A percentile compares a stretch with the other conserved stretches of the same genome.
These are phyloP conservation scores for Penicillium psychrofluorescens DNA, from an alignment of 495 filamentous ascomycete species.

Conservation along the genomic window DNA sequence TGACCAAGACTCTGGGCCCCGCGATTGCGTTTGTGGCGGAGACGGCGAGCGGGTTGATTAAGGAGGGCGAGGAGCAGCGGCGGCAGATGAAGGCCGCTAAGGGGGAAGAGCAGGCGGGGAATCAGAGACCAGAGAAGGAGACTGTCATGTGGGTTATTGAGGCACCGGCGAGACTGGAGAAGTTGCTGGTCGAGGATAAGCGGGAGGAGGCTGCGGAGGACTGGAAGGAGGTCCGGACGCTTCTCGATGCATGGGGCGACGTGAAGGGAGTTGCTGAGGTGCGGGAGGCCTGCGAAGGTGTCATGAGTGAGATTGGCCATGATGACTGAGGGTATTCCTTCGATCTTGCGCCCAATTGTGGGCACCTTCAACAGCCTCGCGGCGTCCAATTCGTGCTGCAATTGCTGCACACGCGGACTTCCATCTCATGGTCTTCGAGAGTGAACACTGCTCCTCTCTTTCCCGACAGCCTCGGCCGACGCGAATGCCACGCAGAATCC, in stretches of 20 bases:
- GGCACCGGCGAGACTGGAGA: conserved; percentile 45
- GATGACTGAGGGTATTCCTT: conserved; percentile 17
- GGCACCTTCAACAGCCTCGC: no score
- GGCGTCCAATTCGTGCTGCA: no score
- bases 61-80: conserved; percentile 36
- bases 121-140: conserved; percentile 49
- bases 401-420: no score
- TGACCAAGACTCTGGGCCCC: conserved; percentile 59
- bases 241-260: conserved; percentile 47
- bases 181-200: conserved; percentile 43
- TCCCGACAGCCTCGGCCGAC: no score
- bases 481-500: no score
- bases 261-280: conserved; percentile 58
- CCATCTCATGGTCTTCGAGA: no score
- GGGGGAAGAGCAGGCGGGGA: conserved; percentile 20
- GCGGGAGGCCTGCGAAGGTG: conserved; percentile 49
- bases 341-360: no score
- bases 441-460: no score
- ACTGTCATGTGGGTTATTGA: conserved; percentile 66
- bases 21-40: conserved; percentile 78
- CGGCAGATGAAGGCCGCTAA: conserved; percentile 29
- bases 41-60: conserved; percentile 61
- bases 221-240: conserved; percentile 42
- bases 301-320: conserved; percentile 31
- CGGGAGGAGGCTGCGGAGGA: conserved; percentile 50